Base-by-base conservation (phyloP, 768 basidiomycete genomes). In the Heimioporus sp. region DNA sequence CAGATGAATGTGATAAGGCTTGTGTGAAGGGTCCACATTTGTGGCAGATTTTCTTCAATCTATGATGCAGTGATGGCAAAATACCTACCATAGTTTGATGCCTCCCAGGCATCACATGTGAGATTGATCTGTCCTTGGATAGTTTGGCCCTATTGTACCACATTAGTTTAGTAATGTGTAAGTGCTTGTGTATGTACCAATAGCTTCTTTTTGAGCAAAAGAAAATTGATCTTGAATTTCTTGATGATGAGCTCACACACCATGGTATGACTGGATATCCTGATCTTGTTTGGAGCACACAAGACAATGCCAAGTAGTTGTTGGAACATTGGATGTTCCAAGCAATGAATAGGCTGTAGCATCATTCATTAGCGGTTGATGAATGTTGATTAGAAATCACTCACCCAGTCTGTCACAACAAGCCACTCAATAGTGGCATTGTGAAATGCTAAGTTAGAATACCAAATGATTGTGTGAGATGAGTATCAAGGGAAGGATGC, bases 71-170 rank as follows among this genome's bases (percentile, higher is more conserved):
- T 76, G 9, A 76, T 66, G 1, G 70, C 70, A 50, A 76, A 73
- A 55, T 76, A 76, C 0, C 59, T 61, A 45, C 75, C 68, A 0
- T 45, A 53, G 50, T 75, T 76, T 8, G 43, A 53, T 0, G 76
- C 76, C 43, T 73, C 71, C 75, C 74, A 76, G 2, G 64, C 69
- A 48, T 78, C 70, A 49, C 68, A 72, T 0, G 75, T 77, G 2
- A 73, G 44, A 31, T 53, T 71, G n/a, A 73, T 61, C 8, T 4
- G 24, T 4, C 46, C 54, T 39, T 6, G 30, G 1, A 24, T 9
- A 8, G 2, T 17, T 4, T 50, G 10, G 16, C 38, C 17, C 48
- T 53, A 53, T 43, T 34, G 20, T 39, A 24, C 7, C 32, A 28
- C 16, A 10, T 51, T 40, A 34, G 31, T 40, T 19, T 1, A 38